phyloP scores from a whole-genome alignment of 108 stramenopile species.

The Cyclotella cryptica region DNA sequence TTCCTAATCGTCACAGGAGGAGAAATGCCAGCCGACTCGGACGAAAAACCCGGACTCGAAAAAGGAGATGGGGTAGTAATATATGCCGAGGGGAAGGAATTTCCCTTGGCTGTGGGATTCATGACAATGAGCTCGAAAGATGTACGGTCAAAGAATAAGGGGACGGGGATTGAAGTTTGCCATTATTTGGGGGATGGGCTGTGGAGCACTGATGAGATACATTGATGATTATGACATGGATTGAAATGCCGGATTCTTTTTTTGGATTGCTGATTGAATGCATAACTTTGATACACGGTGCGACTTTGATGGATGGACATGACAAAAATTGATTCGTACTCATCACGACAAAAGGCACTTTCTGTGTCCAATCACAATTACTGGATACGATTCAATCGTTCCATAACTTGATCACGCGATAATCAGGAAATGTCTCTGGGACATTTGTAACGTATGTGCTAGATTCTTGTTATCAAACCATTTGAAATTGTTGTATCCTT shows the following conservation, averaged over 20 bases:
- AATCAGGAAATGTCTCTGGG: too few relatives aligned
- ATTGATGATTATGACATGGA: conserved; percentile 13
- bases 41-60: conserved; percentile 68
- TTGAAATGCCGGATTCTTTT: not conserved
- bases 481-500: too few relatives aligned
- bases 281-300: not conserved
- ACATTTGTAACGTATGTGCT: too few relatives aligned
- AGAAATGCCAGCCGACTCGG: conserved; percentile 79
- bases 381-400: too few relatives aligned
- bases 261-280: not conserved
- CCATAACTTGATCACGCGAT: too few relatives aligned
- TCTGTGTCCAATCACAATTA: too few relatives aligned
- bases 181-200: conserved; percentile 96
- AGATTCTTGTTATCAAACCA: too few relatives aligned
- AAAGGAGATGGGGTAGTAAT: conserved; percentile 88
- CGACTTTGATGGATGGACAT: not conserved
- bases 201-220: conserved; percentile 76
- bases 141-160: conserved; percentile 83
- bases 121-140: conserved; percentile 82
- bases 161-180: conserved; percentile 88
- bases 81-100: conserved; percentile 94
- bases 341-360: too few relatives aligned
- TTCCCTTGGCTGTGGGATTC: conserved; percentile 90
- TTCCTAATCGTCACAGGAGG: conserved; percentile 47
- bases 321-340: too few relatives aligned